Percentiles rank a stretch among this genome's conserved stretches.
Evolutionary conservation across 2,329 filamentous ascomycete genomes (phyloP).

Genomic region (Verticillium tricorpus): DNA sequence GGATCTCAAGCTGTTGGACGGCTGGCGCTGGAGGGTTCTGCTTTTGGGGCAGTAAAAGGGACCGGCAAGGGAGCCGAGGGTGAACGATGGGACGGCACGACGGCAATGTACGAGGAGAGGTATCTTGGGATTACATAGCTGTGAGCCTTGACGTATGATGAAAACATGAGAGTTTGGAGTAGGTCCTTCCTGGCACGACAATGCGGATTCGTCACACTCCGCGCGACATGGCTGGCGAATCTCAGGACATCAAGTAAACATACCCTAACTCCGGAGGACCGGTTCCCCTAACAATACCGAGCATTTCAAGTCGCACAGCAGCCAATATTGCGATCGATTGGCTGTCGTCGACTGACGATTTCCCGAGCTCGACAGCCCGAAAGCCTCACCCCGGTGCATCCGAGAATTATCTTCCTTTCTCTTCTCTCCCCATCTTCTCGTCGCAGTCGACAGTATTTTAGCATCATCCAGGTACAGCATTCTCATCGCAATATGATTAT

Average conservation of each 20-base stretch:
- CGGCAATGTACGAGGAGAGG: not conserved
- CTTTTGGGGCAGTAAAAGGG: conserved; percentile 30
- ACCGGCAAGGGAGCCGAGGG: not conserved
- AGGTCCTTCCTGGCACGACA: no score
- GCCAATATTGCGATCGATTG: not conserved
- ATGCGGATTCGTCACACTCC: not conserved
- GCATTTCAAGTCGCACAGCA: not conserved
- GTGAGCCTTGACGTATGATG: not conserved
- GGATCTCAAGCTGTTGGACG: conserved; percentile 44
- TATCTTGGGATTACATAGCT: not conserved
- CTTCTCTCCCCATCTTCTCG: not conserved
- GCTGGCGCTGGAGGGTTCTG: conserved; percentile 55
- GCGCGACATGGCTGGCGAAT: no score
- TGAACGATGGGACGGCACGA: not conserved
- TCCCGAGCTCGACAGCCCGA: not conserved
- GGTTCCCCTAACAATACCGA: not conserved
- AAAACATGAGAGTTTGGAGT: not conserved
- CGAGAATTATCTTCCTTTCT: not conserved
- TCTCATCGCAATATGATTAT: not conserved
- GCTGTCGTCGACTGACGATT: not conserved
- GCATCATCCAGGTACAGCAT: not conserved
- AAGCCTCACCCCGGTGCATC: not conserved
- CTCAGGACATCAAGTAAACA: no score
- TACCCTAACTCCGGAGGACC: no score
- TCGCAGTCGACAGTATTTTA: not conserved